These are phyloP conservation scores for Trichodelitschia bisporula DNA, from an alignment of 495 filamentous ascomycete genomes.

Conservation along the genomic window DNA sequence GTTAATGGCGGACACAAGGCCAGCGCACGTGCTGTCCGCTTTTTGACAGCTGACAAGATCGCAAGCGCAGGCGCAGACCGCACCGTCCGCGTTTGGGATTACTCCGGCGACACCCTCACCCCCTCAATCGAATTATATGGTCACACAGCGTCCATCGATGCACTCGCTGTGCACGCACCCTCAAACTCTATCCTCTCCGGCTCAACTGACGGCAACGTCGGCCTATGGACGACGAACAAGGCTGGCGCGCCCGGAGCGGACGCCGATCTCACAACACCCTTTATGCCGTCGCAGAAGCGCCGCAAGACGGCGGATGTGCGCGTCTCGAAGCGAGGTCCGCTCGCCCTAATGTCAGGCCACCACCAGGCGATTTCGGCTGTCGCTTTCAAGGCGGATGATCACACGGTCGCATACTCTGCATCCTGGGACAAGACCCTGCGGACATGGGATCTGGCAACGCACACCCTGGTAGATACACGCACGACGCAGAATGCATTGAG, in stretches of 20 bases:
- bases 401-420: slow-evolving; percentile 68
- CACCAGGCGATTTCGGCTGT: slow-evolving; percentile 43
- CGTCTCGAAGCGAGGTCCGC: slow-evolving; percentile 51
- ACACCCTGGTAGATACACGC: slow-evolving; percentile 44
- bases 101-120: slow-evolving; percentile 36
- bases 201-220: slow-evolving; percentile 53
- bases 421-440: slow-evolving; percentile 74
- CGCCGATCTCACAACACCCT: slow-evolving; percentile 31
- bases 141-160: slow-evolving; percentile 50
- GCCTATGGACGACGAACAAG: slow-evolving; percentile 63
- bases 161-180: slow-evolving; percentile 48
- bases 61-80: slow-evolving; percentile 64
- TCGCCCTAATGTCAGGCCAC: slow-evolving; percentile 48
- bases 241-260: slow-evolving; percentile 42
- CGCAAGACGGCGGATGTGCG: slow-evolving; percentile 31
- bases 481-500: slow-evolving; percentile 62
- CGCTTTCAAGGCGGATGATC: slow-evolving; percentile 61
- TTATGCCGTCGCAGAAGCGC: slow-evolving; percentile 38
- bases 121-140: slow-evolving; percentile 70
- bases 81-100: slow-evolving; percentile 71
- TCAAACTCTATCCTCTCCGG: slow-evolving; percentile 62
- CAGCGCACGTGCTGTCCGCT: slow-evolving; percentile 56
- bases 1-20: slow-evolving; percentile 44
- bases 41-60: slow-evolving; percentile 48
- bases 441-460: slow-evolving; percentile 76